Evolutionary conservation across 345 rosid genomes (phyloP), one percentile per base, ranked within the genome.

Genomic region (Abelmoschus esculentus): DNA sequence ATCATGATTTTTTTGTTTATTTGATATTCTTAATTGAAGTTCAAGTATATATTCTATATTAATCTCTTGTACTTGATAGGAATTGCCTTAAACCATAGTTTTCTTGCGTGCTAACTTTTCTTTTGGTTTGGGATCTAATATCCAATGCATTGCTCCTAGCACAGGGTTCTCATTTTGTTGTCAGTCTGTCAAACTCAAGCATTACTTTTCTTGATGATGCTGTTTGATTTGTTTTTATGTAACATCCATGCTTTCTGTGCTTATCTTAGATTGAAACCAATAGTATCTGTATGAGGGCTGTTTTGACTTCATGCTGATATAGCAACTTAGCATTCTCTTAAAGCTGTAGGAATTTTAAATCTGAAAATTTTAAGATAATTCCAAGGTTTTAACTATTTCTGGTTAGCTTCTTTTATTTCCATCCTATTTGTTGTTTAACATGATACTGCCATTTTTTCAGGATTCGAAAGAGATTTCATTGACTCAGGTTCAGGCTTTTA

Each of bases 391-490:
- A 31, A 52, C 22, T 69, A 28, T 32, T 10, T 47, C 42, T 40
- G 49, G 8, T 70, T 40, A 7, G 54, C 53, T 18, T 68, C 36
- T 66, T 11, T 63, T 36, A 62, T 44, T 34, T 58, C 68, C 60
- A 57, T 34, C 29, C 59, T 15, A 58, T 53, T 67, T 53, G 61
- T 70, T 66, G n/a, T 76, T 69, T 76, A 65, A 78, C 13, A 38
- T 40, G 59, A 17, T 54, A 56, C 28, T 70, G 74, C 75, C 77
- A 56, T 70, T 70, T 75, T 46, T 80, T 62, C 85, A 96, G 99
- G 99, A 96, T 80, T 67, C 86, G 36, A 87, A 84, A 70, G 99
- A 96, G 84, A 83, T 90, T 74, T 73, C 79, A 50, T 70, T 86
- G 78, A 60, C 80, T 78, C 97, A 92, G 75, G 84, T 79, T 76